phyloP scores from a whole-genome alignment of 2,329 filamentous ascomycete species.

The Penicillium glabrum region DNA sequence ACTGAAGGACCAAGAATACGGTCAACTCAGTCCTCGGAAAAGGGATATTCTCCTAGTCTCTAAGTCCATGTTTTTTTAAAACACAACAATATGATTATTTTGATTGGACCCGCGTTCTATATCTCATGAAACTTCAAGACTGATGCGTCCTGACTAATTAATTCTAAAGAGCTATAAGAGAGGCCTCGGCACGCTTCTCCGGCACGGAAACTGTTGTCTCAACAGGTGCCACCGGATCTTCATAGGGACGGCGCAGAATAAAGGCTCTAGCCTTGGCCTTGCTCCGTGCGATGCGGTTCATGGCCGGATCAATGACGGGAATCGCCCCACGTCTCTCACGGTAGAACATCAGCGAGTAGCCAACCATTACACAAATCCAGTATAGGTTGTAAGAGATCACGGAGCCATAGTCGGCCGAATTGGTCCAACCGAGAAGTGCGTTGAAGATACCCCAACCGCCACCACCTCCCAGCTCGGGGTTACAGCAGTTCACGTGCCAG shows the following conservation, averaged over 20 bases:
- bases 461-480: constrained; percentile 67
- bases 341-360: constrained; percentile 19
- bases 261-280: constrained; percentile 18
- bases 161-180: neutral
- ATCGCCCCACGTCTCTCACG: constrained; percentile 17
- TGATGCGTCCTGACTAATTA: too few species aligned
- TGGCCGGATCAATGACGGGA: constrained; percentile 18
- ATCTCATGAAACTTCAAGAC: too few species aligned
- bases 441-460: constrained; percentile 87
- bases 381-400: constrained; percentile 86
- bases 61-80: too few species aligned
- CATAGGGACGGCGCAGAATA: constrained; percentile 13
- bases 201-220: neutral
- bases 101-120: too few species aligned
- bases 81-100: too few species aligned
- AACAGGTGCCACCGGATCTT: constrained; percentile 2
- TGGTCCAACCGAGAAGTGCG: constrained; percentile 80
- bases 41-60: too few species aligned
- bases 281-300: constrained; percentile 2
- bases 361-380: constrained; percentile 54
- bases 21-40: too few species aligned
- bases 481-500: constrained; percentile 86
- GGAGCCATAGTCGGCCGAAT: constrained; percentile 83
- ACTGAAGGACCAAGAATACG: too few species aligned
- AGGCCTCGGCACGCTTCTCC: neutral